Evolutionary conservation across 441 rosid genomes (phyloP), one percentile per base, ranked within the genome.

Genomic region (Gossypium schwendimanii): DNA sequence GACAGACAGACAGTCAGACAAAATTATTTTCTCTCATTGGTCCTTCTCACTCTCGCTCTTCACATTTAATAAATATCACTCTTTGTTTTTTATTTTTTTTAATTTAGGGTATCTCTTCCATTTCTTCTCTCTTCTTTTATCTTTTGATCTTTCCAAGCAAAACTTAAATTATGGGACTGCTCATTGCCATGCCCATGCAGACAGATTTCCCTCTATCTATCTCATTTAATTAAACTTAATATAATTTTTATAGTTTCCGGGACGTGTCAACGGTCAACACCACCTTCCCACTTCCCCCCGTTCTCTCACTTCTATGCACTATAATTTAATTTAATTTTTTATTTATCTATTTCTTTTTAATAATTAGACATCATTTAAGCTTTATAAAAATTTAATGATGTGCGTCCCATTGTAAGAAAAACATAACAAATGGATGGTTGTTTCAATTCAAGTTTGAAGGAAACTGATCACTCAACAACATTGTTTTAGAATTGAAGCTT

Each of bases 241-340:
- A 28, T 28, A 28, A 31, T 31, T 5, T 31, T 31, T 4, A 31
- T 31, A 31, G 33, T 31, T 31, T 31, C 1, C 0, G 1, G 33
- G 33, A 31, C 6, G 33, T 31, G 33, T 31, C 6, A 31, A 4
- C 6, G 33, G 33, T 31, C 6, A 31, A 31, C 33, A 31, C 33
- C 23, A 68, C 41, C 47, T 4, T 63, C 12, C 75, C 79, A 59
- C 74, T 70, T 73, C 73, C 58, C 69, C 72, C 64, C 61, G 11
- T 50, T 50, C 60, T 14, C 69, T 17, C 7, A 10, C 11, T 39
- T 60, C 17, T 41, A 49, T 71, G 57, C 73, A 47, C 17, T 28
- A 49, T 52, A 52, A 50, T 50, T 50, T 15, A 6, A 52, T 52
- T 52, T 26, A 26, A 26, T 26, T 26, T 15, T 52, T 52, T 8